Percentiles rank a stretch among this genome's conserved stretches.
These are phyloP conservation scores for Chamaenerion angustifolium DNA, from an alignment of 345 rosid genomes.

Conservation along the genomic window DNA sequence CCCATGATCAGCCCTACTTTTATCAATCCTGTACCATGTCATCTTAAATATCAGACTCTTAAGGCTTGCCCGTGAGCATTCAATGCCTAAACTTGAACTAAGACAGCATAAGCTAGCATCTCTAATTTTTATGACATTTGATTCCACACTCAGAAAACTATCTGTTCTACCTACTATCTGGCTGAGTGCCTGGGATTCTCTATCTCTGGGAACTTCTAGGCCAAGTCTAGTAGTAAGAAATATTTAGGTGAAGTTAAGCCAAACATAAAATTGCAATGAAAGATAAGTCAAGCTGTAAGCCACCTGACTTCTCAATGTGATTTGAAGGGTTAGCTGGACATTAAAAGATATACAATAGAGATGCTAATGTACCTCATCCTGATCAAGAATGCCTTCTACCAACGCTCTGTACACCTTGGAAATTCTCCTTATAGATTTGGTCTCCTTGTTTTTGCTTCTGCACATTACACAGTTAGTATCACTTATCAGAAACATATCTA, in stretches of 20 bases:
- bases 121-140: too few relatives aligned
- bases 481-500: neutral
- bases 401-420: conserved; percentile 67
- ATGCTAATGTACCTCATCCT: conserved; percentile 42
- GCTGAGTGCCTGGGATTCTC: too few relatives aligned
- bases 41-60: too few relatives aligned
- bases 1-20: too few relatives aligned
- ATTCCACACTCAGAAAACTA: too few relatives aligned
- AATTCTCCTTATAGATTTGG: conserved; percentile 33
- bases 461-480: neutral
- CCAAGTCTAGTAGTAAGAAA: neutral
- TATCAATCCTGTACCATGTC: too few relatives aligned
- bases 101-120: too few relatives aligned
- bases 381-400: conserved; percentile 43
- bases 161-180: too few relatives aligned
- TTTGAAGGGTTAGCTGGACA: neutral
- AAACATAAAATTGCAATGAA: neutral
- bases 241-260: neutral
- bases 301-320: too few relatives aligned
- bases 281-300: neutral
- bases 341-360: neutral
- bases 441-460: conserved; percentile 16
- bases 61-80: too few relatives aligned
- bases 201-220: too few relatives aligned
- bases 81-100: too few relatives aligned